Conservation (phyloP, 2,329 filamentous ascomycete genomes). For the Calonectria pseudoturangicola region DNA sequence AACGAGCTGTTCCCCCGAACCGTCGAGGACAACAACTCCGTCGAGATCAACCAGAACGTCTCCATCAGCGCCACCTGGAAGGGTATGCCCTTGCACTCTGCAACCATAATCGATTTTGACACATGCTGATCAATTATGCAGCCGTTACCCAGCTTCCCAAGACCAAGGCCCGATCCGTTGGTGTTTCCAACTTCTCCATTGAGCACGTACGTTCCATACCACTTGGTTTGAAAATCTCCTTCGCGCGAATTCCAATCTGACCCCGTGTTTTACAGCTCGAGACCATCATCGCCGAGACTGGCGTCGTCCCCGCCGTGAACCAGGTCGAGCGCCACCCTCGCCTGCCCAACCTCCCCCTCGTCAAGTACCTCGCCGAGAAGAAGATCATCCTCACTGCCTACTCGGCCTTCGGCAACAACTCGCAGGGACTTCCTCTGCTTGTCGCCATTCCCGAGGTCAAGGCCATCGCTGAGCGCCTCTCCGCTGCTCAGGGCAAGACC, state of each 20-base stretch:
- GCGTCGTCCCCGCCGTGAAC: conserved; percentile 77
- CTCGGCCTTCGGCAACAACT: conserved; percentile 73
- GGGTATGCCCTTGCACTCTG: conserved; percentile 50
- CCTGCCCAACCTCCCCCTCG: conserved; percentile 73
- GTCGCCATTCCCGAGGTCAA: conserved; percentile 74
- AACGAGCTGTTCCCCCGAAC: conserved; percentile 67
- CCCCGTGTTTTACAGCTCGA: conserved; percentile 65
- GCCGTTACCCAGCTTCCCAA: conserved; percentile 74
- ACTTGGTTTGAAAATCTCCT: not conserved
- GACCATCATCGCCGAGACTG: conserved; percentile 73
- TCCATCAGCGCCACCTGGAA: conserved; percentile 67
- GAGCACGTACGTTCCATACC: conserved; percentile 61
- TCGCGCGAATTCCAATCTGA: conserved; percentile 30
- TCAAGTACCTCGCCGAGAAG: conserved; percentile 77
- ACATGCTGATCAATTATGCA: conserved; percentile 36
- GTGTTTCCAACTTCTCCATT: conserved; percentile 84
- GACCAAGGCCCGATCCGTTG: conserved; percentile 79
- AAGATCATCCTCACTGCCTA: conserved; percentile 81
- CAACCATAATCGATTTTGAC: not conserved
- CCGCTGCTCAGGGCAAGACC: conserved; percentile 58
- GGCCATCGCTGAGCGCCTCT: conserved; percentile 71
- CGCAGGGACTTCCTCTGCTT: conserved; percentile 67
- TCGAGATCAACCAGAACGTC: conserved; percentile 66
- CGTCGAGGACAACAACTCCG: conserved; percentile 49
- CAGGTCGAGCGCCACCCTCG: conserved; percentile 82